phyloP scores from a whole-genome alignment of 1,284 basidiomycete species.

The Cerrena zonata region DNA sequence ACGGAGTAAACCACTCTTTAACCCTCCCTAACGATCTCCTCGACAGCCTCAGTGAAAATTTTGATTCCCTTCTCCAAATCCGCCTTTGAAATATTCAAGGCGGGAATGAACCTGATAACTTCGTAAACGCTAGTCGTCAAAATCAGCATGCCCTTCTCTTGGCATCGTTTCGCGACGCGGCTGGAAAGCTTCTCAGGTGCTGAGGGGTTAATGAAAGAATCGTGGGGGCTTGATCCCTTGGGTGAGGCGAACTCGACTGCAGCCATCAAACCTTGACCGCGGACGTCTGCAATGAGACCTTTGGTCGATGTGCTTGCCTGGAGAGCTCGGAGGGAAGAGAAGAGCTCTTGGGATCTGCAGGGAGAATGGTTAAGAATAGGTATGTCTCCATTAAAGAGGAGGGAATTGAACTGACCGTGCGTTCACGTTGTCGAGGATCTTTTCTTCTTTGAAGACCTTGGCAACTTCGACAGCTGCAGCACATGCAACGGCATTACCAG shows the following conservation, averaged over 20 bases:
- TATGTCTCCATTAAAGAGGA: no score
- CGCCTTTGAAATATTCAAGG: conserved; percentile 58
- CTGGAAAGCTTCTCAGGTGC: conserved; percentile 65
- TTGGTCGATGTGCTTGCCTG: conserved; percentile 45
- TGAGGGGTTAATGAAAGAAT: conserved; percentile 35
- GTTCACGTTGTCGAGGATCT: conserved; percentile 73
- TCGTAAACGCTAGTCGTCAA: conserved; percentile 78
- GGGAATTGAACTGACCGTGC: conserved; percentile 45
- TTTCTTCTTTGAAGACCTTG: conserved; percentile 73
- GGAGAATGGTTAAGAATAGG: not conserved
- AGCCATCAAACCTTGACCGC: conserved; percentile 77
- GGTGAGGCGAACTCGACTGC: conserved; percentile 75
- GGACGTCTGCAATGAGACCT: conserved; percentile 66
- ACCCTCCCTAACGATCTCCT: conserved; percentile 55
- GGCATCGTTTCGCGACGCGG: conserved; percentile 74
- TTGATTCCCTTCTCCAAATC: conserved; percentile 55
- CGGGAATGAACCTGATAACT: conserved; percentile 75
- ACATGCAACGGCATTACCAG: conserved; percentile 84
- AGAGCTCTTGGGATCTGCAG: conserved; percentile 67
- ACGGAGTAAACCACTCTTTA: conserved; percentile 17
- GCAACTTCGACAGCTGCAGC: conserved; percentile 81
- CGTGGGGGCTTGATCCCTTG: conserved; percentile 35
- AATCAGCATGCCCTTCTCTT: conserved; percentile 78
- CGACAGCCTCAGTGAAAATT: conserved; percentile 58
- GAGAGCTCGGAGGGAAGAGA: conserved; percentile 54